phyloP scores from a whole-genome alignment of 352 stramenopile genomes.

The Phytophthora tentaculata region DNA sequence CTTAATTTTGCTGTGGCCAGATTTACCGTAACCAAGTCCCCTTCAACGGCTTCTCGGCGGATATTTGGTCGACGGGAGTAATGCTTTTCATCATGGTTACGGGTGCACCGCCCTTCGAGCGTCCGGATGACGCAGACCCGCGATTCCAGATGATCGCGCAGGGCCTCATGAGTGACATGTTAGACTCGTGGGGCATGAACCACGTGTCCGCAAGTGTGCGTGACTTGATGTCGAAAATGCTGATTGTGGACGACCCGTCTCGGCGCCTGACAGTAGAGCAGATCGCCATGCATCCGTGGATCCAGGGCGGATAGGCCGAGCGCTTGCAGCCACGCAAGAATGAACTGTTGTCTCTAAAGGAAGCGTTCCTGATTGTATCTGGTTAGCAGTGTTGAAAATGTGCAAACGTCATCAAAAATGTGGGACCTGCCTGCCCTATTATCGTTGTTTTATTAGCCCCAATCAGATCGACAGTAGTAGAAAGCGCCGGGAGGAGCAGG shows the following conservation, averaged over 20 bases:
- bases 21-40: constrained; percentile 91
- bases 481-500: constrained; percentile 61
- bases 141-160: constrained; percentile 88
- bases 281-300: constrained; percentile 86
- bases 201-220: constrained; percentile 76
- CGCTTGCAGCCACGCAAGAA: constrained; percentile 26
- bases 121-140: constrained; percentile 78
- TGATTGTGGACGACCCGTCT: constrained; percentile 83
- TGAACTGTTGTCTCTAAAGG: constrained; percentile 34
- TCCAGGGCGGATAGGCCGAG: constrained; percentile 61
- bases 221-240: constrained; percentile 80
- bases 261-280: constrained; percentile 80
- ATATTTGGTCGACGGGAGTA: constrained; percentile 95
- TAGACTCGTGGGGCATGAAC: constrained; percentile 88
- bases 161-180: constrained; percentile 82
- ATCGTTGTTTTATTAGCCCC: constrained; percentile 48
- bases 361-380: constrained; percentile 14
- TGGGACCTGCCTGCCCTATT: constrained; percentile 1
- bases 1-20: constrained; percentile 31
- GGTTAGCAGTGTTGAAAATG: constrained; percentile 19
- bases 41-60: constrained; percentile 92
- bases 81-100: constrained; percentile 97
- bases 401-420: constrained; percentile 30
- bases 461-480: constrained; percentile 52
- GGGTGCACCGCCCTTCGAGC: constrained; percentile 91